Evolutionary conservation across 2,329 filamentous ascomycete species (phyloP).

Genomic region (Fusarium tanahbumbuense): DNA sequence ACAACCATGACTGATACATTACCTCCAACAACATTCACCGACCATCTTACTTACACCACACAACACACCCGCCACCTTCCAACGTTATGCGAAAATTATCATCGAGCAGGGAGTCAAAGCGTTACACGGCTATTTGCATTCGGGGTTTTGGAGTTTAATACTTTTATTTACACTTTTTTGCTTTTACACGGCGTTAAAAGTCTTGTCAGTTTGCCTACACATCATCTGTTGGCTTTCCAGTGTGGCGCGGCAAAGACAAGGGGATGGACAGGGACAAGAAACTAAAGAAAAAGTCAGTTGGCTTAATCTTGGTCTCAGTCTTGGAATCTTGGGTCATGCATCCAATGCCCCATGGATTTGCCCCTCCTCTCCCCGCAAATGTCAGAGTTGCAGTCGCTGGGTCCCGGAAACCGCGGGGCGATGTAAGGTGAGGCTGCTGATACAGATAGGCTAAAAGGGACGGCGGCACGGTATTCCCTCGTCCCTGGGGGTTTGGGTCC

Average conservation of each 20-base stretch:
- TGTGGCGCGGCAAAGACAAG: constrained; percentile 2
- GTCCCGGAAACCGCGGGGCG: constrained; percentile 33
- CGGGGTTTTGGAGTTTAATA: constrained; percentile 26
- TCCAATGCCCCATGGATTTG: constrained; percentile 4
- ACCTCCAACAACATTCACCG: not conserved
- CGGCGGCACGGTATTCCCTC: constrained; percentile 18
- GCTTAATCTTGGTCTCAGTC: constrained; percentile 1
- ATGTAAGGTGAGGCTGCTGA: constrained; percentile 29
- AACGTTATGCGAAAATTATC: constrained; percentile 29
- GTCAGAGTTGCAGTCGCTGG: constrained; percentile 41
- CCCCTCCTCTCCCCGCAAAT: constrained; percentile 41
- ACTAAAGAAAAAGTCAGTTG: constrained; percentile 7
- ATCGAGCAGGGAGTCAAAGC: constrained; percentile 46
- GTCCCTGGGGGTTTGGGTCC: constrained; percentile 15
- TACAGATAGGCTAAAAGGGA: constrained; percentile 36
- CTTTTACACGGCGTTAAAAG: constrained; percentile 33
- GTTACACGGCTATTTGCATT: constrained; percentile 38
- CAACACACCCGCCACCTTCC: not conserved
- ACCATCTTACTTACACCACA: not conserved
- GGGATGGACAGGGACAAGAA: not conserved
- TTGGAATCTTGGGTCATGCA: not conserved
- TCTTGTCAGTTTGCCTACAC: constrained; percentile 11
- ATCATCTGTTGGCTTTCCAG: constrained; percentile 39
- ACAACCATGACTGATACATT: not conserved
- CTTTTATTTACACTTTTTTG: constrained; percentile 18